phyloP scores from a whole-genome alignment of 495 filamentous ascomycete genomes.

The Hypoxylon trugodes region DNA sequence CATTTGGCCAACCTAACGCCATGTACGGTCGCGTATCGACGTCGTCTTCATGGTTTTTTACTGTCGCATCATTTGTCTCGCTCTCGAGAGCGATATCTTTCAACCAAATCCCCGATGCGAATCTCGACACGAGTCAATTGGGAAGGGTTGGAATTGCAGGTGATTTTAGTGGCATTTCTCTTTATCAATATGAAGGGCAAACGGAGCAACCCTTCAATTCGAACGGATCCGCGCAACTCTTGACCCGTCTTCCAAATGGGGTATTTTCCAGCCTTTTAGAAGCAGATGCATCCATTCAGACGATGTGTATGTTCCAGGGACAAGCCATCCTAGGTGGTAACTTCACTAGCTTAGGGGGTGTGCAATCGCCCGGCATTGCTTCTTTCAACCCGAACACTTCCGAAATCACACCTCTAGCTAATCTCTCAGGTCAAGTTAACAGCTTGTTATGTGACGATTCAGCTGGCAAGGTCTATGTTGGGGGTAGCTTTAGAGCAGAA shows the following conservation, averaged over 20 bases:
- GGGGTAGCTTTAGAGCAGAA: slow-evolving; percentile 79
- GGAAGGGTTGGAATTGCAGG: slow-evolving; percentile 88
- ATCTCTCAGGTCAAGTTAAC: slow-evolving; percentile 81
- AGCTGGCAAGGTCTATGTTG: slow-evolving; percentile 88
- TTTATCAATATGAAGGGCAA: slow-evolving; percentile 87
- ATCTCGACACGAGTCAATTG: slow-evolving; percentile 81
- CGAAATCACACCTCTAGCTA: slow-evolving; percentile 73
- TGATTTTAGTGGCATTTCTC: slow-evolving; percentile 89
- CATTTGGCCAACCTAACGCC: slow-evolving; percentile 45
- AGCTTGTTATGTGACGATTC: slow-evolving; percentile 83
- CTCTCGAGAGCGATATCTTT: slow-evolving; percentile 72
- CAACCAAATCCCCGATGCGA: slow-evolving; percentile 73
- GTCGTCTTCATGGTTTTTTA: slow-evolving; percentile 42
- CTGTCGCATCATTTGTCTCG: slow-evolving; percentile 54
- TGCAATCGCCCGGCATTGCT: slow-evolving; percentile 80
- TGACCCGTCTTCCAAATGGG: slow-evolving; percentile 86
- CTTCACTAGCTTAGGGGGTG: slow-evolving; percentile 88
- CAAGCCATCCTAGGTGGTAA: slow-evolving; percentile 86
- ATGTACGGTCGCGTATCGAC: slow-evolving; percentile 41
- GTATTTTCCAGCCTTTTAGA: slow-evolving; percentile 74
- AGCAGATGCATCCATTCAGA: slow-evolving; percentile 82
- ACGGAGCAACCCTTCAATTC: slow-evolving; percentile 68
- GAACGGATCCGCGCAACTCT: slow-evolving; percentile 82
- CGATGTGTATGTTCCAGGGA: slow-evolving; percentile 86
- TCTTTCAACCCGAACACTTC: slow-evolving; percentile 76